Evolutionary conservation across 495 filamentous ascomycete genomes (phyloP).

Genomic region (Aspergillus ostianus): DNA sequence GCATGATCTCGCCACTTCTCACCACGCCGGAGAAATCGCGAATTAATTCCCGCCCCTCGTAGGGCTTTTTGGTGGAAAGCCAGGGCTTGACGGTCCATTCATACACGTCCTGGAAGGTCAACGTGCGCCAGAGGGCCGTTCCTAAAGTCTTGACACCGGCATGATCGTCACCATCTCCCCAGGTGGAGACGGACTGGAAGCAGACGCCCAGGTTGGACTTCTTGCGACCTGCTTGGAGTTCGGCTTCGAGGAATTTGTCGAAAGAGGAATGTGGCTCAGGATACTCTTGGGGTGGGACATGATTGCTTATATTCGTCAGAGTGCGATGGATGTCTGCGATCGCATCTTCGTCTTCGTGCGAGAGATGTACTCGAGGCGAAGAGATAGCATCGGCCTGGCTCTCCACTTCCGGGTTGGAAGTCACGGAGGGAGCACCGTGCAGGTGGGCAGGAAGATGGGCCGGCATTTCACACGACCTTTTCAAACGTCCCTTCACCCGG

Average conservation of each 20-base stretch:
- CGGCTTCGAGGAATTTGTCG: constrained; percentile 37
- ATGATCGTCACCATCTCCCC: constrained; percentile 34
- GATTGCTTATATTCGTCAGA: constrained; percentile 24
- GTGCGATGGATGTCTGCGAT: constrained; percentile 37
- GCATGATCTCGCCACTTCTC: constrained; percentile 69
- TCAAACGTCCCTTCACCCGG: not conserved
- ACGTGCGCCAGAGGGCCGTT: constrained; percentile 35
- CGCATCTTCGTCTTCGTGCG: constrained; percentile 33
- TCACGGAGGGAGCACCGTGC: constrained; percentile 24
- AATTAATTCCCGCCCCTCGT: constrained; percentile 33
- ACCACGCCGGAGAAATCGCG: constrained; percentile 68
- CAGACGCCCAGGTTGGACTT: constrained; percentile 35
- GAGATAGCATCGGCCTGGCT: constrained; percentile 17
- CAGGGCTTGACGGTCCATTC: constrained; percentile 41
- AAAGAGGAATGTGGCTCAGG: constrained; percentile 38
- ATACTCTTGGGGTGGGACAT: constrained; percentile 19
- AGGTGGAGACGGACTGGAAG: constrained; percentile 39
- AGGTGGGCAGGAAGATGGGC: constrained; percentile 29
- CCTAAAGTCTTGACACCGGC: constrained; percentile 33
- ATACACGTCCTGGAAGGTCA: constrained; percentile 37
- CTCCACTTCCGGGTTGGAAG: constrained; percentile 20
- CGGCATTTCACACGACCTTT: constrained; percentile 25
- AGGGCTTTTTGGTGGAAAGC: constrained; percentile 28
- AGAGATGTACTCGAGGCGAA: constrained; percentile 31
- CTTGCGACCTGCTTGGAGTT: constrained; percentile 33